Percentiles rank a stretch among this genome's conserved stretches.
Evolutionary conservation across 495 filamentous ascomycete genomes (phyloP).

Genomic region (Penicillium soppii): DNA sequence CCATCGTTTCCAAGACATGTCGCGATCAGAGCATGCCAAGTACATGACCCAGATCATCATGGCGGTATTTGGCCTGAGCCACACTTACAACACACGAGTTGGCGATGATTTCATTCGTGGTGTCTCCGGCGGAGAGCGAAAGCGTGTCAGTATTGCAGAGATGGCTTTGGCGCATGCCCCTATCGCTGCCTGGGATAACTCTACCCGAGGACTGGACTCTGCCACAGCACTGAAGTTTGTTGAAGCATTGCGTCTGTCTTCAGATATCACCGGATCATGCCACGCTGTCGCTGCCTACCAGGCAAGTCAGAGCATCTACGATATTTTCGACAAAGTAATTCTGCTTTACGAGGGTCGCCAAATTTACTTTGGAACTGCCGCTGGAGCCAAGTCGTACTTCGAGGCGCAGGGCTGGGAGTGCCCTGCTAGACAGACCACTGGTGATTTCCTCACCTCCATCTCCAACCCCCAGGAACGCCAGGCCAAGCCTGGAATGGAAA

Average conservation of each 20-base stretch:
- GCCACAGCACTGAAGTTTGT: conserved; percentile 71
- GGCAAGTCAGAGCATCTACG: conserved; percentile 77
- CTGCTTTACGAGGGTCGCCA: conserved; percentile 62
- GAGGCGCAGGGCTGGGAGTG: conserved; percentile 54
- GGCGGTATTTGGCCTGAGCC: conserved; percentile 56
- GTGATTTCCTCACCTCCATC: conserved; percentile 71
- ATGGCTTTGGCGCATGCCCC: conserved; percentile 66
- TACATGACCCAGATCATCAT: conserved; percentile 54
- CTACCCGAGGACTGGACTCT: conserved; percentile 77
- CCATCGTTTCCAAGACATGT: conserved; percentile 42
- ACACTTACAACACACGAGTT: conserved; percentile 51
- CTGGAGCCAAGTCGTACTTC: conserved; percentile 58
- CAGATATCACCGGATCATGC: conserved; percentile 66
- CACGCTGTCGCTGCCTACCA: conserved; percentile 80
- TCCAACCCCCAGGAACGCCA: conserved; percentile 62
- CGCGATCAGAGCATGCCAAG: conserved; percentile 38
- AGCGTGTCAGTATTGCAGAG: conserved; percentile 56
- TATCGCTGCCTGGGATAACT: conserved; percentile 80
- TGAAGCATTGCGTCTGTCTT: conserved; percentile 67
- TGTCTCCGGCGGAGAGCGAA: conserved; percentile 82
- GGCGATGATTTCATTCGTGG: conserved; percentile 54
- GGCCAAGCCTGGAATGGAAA: conserved; percentile 56
- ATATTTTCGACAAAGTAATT: conserved; percentile 56
- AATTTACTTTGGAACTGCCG: conserved; percentile 59
- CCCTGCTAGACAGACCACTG: conserved; percentile 57